Conservation (phyloP, 2,329 filamentous ascomycete genomes). For the Diaporthe helianthi region DNA sequence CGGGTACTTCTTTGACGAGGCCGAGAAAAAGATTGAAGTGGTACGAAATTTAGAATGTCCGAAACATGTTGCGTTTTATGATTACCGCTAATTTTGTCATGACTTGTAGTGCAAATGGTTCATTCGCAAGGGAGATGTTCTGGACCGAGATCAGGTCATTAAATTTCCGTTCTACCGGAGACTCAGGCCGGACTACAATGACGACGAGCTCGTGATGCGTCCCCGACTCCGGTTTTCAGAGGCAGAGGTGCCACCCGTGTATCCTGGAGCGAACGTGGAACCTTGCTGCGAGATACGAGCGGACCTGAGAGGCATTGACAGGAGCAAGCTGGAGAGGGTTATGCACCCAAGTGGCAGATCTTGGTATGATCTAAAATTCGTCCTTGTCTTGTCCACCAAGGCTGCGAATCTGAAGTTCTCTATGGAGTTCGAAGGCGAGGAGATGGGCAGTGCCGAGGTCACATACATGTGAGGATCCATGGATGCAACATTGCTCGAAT, state of each 20-base stretch:
- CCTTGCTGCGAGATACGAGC: neutral
- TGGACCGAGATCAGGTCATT: neutral
- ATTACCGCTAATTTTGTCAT: neutral
- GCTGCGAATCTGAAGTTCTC: slow-evolving; percentile 23
- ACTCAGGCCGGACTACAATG: rapidly evolving
- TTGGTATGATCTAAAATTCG: neutral
- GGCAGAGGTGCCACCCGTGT: neutral
- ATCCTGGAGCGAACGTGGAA: neutral
- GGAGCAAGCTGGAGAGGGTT: neutral
- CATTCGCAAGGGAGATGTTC: neutral
- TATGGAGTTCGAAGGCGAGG: neutral
- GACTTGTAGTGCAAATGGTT: slow-evolving; percentile 7
- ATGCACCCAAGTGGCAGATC: no score
- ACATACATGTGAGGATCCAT: slow-evolving; percentile 16
- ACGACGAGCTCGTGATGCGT: neutral
- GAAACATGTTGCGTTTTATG: no score
- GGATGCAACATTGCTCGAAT: neutral
- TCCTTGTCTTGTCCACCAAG: neutral
- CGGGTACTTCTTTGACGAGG: neutral
- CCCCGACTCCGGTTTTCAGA: neutral
- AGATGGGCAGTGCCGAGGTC: slow-evolving; percentile 7
- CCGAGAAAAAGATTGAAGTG: neutral
- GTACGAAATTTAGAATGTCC: no score
- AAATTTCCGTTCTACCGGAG: neutral
- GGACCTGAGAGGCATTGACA: neutral